Conservation (phyloP, 148 eudicot genomes). For the Polygonum aviculare region DNA sequence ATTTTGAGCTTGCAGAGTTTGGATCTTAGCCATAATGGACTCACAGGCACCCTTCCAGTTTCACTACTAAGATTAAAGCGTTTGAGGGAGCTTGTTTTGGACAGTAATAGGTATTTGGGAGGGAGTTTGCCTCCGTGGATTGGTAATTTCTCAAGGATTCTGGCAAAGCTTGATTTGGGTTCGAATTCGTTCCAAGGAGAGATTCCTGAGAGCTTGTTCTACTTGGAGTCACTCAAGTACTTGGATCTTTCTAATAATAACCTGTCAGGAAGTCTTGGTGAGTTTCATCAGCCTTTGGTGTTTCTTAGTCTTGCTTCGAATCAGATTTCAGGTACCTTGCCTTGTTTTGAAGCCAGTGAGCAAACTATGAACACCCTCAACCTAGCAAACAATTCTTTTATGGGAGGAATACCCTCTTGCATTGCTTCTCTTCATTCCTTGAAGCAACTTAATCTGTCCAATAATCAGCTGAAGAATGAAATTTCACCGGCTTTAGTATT, state of each 20-base stretch:
- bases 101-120: conserved; percentile 31
- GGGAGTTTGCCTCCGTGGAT: conserved; percentile 60
- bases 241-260: conserved; percentile 67
- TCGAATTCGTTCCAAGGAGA: conserved; percentile 53
- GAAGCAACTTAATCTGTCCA: conserved; percentile 65
- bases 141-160: conserved; percentile 49
- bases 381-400: conserved; percentile 67
- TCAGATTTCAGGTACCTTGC: conserved; percentile 57
- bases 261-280: conserved; percentile 46
- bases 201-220: conserved; percentile 52
- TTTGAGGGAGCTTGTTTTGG: conserved; percentile 38
- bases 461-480: conserved; percentile 52
- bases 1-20: conserved; percentile 35
- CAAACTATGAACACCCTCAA: conserved; percentile 53
- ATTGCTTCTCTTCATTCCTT: conserved; percentile 53
- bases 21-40: conserved; percentile 54
- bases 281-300: conserved; percentile 62
- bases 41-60: conserved; percentile 46
- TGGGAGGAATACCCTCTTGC: conserved; percentile 82
- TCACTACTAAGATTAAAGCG: conserved; percentile 28
- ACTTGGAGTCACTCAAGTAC: conserved; percentile 46
- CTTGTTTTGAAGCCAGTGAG: conserved; percentile 55
- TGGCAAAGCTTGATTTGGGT: conserved; percentile 52
- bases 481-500: conserved; percentile 73
- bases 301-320: conserved; percentile 59